Base-by-base conservation (phyloP, 208 protist genomes). In the Acanthamoeba lenticulata region DNA sequence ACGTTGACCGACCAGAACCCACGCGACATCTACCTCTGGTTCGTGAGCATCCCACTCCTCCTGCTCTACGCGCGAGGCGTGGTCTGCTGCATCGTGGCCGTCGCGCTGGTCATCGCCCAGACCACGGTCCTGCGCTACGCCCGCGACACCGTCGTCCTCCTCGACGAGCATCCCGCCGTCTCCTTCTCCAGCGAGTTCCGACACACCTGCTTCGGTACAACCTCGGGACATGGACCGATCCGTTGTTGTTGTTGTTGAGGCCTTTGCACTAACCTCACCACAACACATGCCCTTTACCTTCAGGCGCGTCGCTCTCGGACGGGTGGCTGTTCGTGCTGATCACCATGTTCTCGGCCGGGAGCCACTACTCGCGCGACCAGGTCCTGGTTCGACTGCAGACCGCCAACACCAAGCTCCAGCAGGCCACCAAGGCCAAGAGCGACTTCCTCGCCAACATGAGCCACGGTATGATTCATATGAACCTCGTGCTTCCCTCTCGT, bases 371-470 rank as follows among this genome's bases (percentile, higher is more conserved):
- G 44, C 52, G 47, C 44, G 34, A 38, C 15, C 17, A n/a, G 15
- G 29, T 29, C 4, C 36, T 44, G 2, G 13, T 40, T 0, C 7
- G 24, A 34, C 32, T 52, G 40, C 24, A 34, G 17, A 29, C 2
- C 9, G 38, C 57, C 88, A 90, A 72, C n/a, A 24, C 11, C 32
- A n/a, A 92, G 6, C 24, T 7, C 11, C 11, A 15, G 1, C 40
- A 21, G 21, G 88, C 85, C 19, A 91, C 85, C 85, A 91, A 38
- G 32, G 85, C 52, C 60, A 92, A 92, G 40, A 77, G 32, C 60
- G 27, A 49, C 40, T 92, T 92, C 62, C 40, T 92, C 17, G 88
- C 88, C 62, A 92, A 92, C 88, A 79, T 92, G 49, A 92, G 88
- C 57, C 88, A 92, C 29, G 81, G 74, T 85, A 34, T 29, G 13